Evolutionary conservation across 192 early-diverging fungal genomes (phyloP), one percentile per base, ranked within the genome.

Genomic region (Coemansia sp.): DNA sequence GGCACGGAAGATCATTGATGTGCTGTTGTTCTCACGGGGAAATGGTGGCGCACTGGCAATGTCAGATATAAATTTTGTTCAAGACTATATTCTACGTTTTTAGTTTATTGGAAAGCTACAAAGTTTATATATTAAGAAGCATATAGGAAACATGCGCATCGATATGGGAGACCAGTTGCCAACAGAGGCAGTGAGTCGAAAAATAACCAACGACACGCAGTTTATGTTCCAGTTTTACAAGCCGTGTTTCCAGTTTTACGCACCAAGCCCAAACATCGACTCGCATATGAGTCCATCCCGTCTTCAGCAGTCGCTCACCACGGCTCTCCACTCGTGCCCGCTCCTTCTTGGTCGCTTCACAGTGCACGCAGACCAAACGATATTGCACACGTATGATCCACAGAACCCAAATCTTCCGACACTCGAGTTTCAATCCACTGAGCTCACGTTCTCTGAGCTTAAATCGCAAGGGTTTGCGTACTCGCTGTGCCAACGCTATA

Each of bases 211-310:
- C 21, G 75, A 77, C 60, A 77, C 75, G 40, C 75, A 77, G 59
- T 71, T 77, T n/a, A 77, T 77, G 75, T 77, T 77, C 60, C 75
- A 77, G 53, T 77, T 77, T 37, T 77, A 77, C 75, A 77, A 77
- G 22, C 69, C 75, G 2, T 70, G 68, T 34, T 71, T 77, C 47
- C 75, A 77, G 19, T 77, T 59, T 56, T 77, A 68, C 28, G 62
- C 36, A 28, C 74, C 74, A 2, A 54, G 40, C 11, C 21, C 52
- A 14, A 53, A 19, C 0, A 53, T 26, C 0, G 34, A 36, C 15
- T 0, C 15, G 1, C 57, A 8, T 36, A 77, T 77, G 69, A 59
- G 46, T 37, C 8, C 46, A 14, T 28, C 34, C 3, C 20, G 23
- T 8, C 59, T 71, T 11, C 38, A 51, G 6, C 62, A 26, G 5